Evolutionary conservation across 371 early-diverging fungal genomes (phyloP).

Genomic region (Syncephalastrum monosporum): DNA sequence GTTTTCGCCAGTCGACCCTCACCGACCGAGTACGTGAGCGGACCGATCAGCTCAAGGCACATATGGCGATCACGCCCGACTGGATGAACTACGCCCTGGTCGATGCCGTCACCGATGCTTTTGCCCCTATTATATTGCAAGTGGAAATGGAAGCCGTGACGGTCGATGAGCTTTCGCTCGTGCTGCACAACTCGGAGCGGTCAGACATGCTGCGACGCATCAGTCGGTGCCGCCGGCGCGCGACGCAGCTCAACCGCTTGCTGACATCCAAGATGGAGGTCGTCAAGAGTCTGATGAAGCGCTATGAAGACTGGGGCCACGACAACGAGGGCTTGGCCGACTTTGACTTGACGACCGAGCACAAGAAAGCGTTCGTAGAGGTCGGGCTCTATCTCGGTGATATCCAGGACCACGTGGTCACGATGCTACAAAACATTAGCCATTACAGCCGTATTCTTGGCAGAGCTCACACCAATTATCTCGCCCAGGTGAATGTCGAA

Average conservation of each 20-base stretch:
- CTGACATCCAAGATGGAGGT: slow-evolving; percentile 80
- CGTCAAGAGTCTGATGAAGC: slow-evolving; percentile 75
- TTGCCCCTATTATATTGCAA: slow-evolving; percentile 70
- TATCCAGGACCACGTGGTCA: slow-evolving; percentile 83
- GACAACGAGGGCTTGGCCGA: slow-evolving; percentile 7
- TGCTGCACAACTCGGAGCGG: slow-evolving; percentile 71
- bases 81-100: slow-evolving; percentile 85
- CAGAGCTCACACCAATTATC: slow-evolving; percentile 80
- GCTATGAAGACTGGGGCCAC: slow-evolving; percentile 56
- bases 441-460: slow-evolving; percentile 79
- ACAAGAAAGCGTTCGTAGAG: slow-evolving; percentile 37
- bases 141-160: slow-evolving; percentile 85
- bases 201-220: slow-evolving; percentile 87
- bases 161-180: slow-evolving; percentile 85
- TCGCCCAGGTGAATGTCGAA: slow-evolving; percentile 82
- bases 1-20: slow-evolving; percentile 32
- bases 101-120: slow-evolving; percentile 80
- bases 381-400: slow-evolving; percentile 83
- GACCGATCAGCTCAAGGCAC: slow-evolving; percentile 35
- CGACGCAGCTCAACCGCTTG: slow-evolving; percentile 72
- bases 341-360: slow-evolving; percentile 6
- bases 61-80: slow-evolving; percentile 52
- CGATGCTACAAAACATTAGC: slow-evolving; percentile 71
- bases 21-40: slow-evolving; percentile 33
- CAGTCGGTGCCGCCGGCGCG: slow-evolving; percentile 77